Percentiles rank a stretch among this genome's conserved stretches.
These are phyloP conservation scores for Suhomyces atakaporum DNA, from an alignment of 1,139 yeast species.

Conservation along the genomic window DNA sequence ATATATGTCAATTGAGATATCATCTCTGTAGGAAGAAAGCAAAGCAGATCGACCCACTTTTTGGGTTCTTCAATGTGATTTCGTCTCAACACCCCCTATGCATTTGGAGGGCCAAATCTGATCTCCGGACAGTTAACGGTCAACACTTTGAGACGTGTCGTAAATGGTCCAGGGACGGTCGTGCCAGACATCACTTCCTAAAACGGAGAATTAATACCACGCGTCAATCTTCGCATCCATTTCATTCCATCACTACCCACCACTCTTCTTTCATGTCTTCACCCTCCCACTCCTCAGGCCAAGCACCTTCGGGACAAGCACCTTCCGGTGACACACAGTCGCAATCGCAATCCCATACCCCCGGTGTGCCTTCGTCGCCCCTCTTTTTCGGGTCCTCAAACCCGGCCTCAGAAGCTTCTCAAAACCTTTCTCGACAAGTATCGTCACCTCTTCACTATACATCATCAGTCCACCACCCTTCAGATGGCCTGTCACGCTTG, in stretches of 20 bases:
- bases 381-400: conserved; percentile 60
- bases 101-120: no score
- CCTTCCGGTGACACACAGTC: conserved; percentile 30
- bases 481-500: conserved; percentile 30
- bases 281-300: conserved; percentile 15
- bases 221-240: conserved; percentile 7
- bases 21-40: no score
- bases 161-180: no score
- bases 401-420: conserved; percentile 39
- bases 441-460: conserved; percentile 52
- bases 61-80: no score
- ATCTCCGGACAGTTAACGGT: no score
- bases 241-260: conserved; percentile 1
- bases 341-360: conserved; percentile 36
- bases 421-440: conserved; percentile 24
- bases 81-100: no score
- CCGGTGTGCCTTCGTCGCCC: conserved; percentile 65
- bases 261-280: conserved; percentile 23
- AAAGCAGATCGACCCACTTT: no score
- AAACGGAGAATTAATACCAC: conserved; percentile 10
- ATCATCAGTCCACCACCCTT: conserved; percentile 41
- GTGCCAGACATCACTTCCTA: conserved; percentile 6
- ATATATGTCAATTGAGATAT: no score
- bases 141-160: no score
- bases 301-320: conserved; percentile 8